A percentile compares a stretch with the other conserved stretches of the same genome.
These are phyloP conservation scores for Penicillium sp. DNA, from an alignment of 2,329 filamentous ascomycete genomes.

Conservation along the genomic window DNA sequence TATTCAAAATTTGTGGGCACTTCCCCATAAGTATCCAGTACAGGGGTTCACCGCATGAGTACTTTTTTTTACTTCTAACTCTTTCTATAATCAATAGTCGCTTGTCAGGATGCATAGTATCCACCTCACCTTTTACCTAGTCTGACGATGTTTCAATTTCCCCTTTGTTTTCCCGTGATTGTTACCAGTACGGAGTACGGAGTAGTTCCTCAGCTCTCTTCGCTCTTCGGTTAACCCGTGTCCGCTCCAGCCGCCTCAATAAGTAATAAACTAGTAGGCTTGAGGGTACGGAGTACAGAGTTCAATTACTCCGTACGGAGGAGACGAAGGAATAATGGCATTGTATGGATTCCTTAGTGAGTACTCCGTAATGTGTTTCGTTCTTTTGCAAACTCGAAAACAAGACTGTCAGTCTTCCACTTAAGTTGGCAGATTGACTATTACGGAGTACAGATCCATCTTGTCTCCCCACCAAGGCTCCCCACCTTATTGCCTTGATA, in stretches of 20 bases:
- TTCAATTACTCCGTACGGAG: no score
- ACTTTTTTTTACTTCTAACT: background rate
- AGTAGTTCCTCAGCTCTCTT: slow-evolving; percentile 1
- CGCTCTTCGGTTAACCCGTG: slow-evolving; percentile 19
- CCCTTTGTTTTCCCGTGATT: slow-evolving; percentile 3
- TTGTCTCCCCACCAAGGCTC: background rate
- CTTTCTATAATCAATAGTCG: background rate
- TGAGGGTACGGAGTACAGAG: background rate
- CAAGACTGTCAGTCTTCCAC: background rate
- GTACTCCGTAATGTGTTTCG: no score
- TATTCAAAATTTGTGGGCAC: slow-evolving; percentile 10
- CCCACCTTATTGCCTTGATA: background rate
- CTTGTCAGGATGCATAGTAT: background rate
- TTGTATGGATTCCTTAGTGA: background rate
- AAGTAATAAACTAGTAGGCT: background rate
- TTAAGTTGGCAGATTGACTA: background rate
- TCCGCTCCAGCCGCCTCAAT: slow-evolving; percentile 23
- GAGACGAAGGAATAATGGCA: background rate
- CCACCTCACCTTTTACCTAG: background rate
- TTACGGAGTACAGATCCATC: background rate
- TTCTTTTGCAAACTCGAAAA: no score
- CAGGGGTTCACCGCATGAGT: slow-evolving; percentile 7
- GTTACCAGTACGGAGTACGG: background rate
- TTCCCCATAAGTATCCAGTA: slow-evolving; percentile 17
- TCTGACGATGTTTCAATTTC: background rate